Conservation (phyloP, 352 stramenopile genomes). For the Globisporangium rhizosaccharum region DNA sequence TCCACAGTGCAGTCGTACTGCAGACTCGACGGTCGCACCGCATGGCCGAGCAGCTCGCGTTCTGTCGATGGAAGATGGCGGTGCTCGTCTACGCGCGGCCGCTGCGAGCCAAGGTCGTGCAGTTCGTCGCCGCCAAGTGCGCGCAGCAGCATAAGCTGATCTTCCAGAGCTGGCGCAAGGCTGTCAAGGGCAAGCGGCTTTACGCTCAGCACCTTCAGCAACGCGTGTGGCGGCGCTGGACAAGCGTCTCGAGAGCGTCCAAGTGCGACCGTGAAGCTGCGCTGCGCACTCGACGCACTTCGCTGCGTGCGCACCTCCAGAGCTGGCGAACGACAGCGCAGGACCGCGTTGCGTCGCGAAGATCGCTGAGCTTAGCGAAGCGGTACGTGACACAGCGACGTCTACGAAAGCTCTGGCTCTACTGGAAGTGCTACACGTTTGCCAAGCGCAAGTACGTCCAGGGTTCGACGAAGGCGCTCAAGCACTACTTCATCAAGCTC, state of each 20-base stretch:
- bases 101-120: slow-evolving; percentile 9
- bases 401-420: slow-evolving; percentile 63
- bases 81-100: slow-evolving; percentile 32
- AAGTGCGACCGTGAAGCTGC: slow-evolving; percentile 18
- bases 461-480: slow-evolving; percentile 62
- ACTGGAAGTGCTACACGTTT: slow-evolving; percentile 79
- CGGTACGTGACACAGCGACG: slow-evolving; percentile 55
- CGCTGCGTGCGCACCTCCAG: slow-evolving; percentile 26
- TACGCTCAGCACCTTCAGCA: slow-evolving; percentile 15
- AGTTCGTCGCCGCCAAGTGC: slow-evolving; percentile 11
- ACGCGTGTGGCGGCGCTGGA: slow-evolving; percentile 36
- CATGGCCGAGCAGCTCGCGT: slow-evolving; percentile 17
- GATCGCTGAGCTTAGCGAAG: slow-evolving; percentile 47
- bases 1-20: slow-evolving; percentile 17
- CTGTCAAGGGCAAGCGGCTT: slow-evolving; percentile 21
- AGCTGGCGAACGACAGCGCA: slow-evolving; percentile 36
- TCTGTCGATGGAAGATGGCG: slow-evolving; percentile 54
- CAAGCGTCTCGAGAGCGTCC: slow-evolving; percentile 11
- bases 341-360: slow-evolving; percentile 27
- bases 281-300: slow-evolving; percentile 15
- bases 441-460: slow-evolving; percentile 60
- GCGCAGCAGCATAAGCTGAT: slow-evolving; percentile 2
- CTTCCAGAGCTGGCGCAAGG: slow-evolving; percentile 25
- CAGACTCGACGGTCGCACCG: slow-evolving; percentile 18
- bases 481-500: slow-evolving; percentile 74